Evolutionary conservation across 257 asterid species (phyloP), one percentile per base, ranked within the genome.

Genomic region (Osmanthus fragrans): DNA sequence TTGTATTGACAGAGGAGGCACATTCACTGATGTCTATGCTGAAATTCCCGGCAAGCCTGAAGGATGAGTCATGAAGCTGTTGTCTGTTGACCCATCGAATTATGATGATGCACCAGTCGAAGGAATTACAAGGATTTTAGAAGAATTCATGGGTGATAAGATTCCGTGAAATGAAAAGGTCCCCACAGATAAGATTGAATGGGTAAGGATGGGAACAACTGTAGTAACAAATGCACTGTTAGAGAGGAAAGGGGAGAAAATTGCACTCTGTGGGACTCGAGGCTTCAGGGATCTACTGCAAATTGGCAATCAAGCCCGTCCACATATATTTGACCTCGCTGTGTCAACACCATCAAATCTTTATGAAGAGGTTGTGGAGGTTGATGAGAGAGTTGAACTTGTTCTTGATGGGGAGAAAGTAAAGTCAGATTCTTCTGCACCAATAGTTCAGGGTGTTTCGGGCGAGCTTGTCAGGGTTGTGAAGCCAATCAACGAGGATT

Each of bases 171-270:
- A 82, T 80, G 84, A 93, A 25, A 95, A 90, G 78, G 88, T 93
- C 64, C 99, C 99, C 72, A 95, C 98, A 4, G 92, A 95, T 74
- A 91, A 90, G 84, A 93, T 95, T 64, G 99, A 95, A 64, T 95
- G 99, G 99, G 90, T 95, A 81, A 88, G 99, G 80, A 95, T 95
- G 99, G 98, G 99, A 75, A 95, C 99, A 39, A 95, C 99, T 3
- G 99, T 95, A 77, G 99, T 98, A 42, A 95, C 99, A 34, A 93
- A 95, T 76, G 98, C 99, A 25, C 87, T 95, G 69, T 76, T 95
- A 75, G 99, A 95, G 85, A 86, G 99, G 76, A 93, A 90, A 85
- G 99, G 99, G 58, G 98, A 95, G 82, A 89, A 88, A 76, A 95
- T 95, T 78, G 99, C 98, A 27, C 89, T 95, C 0, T 93, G 97